phyloP scores from a whole-genome alignment of 805 yeast species.

The Wickerhamomyces bovis region DNA sequence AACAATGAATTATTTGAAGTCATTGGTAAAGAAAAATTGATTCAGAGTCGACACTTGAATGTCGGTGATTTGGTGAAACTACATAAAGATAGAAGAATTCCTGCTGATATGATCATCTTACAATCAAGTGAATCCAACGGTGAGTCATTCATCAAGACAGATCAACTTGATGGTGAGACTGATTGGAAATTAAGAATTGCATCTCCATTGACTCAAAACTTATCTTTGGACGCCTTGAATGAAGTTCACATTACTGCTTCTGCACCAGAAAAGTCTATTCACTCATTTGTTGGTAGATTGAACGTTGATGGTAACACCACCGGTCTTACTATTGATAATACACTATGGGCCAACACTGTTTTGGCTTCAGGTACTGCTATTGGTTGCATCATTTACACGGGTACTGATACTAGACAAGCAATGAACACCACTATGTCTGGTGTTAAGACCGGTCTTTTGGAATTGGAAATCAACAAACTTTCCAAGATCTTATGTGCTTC shows the following conservation, averaged over 20 bases:
- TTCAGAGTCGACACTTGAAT: constrained; percentile 54
- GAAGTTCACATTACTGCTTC: constrained; percentile 59
- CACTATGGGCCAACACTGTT: constrained; percentile 98
- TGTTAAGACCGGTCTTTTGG: constrained; percentile 84
- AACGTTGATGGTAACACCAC: constrained; percentile 49
- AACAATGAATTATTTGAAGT: constrained; percentile 81
- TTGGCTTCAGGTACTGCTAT: constrained; percentile 89
- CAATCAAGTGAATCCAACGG: constrained; percentile 80
- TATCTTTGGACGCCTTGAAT: constrained; percentile 44
- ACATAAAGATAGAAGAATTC: constrained; percentile 79
- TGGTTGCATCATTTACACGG: constrained; percentile 87
- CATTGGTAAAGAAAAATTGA: constrained; percentile 37
- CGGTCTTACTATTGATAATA: constrained; percentile 80
- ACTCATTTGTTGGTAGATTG: constrained; percentile 72
- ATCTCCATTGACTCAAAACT: constrained; percentile 60
- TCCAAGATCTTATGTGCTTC: constrained; percentile 85
- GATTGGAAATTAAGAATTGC: constrained; percentile 96
- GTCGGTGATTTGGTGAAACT: constrained; percentile 84
- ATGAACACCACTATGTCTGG: constrained; percentile 86
- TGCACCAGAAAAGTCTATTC: constrained; percentile 83
- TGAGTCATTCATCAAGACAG: constrained; percentile 92
- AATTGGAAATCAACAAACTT: constrained; percentile 80
- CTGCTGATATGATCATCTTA: constrained; percentile 85
- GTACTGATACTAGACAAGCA: constrained; percentile 89
- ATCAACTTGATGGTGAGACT: constrained; percentile 97